phyloP scores from a whole-genome alignment of 1,284 basidiomycete species.

The Macrocystidia cucumis region DNA sequence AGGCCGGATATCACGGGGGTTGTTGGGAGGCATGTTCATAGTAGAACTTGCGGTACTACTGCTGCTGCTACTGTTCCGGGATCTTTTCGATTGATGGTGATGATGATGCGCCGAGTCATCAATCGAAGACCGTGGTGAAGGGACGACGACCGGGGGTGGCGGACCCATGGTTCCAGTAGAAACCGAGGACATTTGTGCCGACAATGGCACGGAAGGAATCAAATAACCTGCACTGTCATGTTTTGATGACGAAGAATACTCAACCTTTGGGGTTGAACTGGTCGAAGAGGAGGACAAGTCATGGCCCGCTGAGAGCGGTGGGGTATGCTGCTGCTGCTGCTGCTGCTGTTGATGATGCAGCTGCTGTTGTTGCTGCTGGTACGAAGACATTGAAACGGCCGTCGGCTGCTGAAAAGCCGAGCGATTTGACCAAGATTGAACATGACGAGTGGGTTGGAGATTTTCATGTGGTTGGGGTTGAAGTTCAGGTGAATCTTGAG shows the following conservation, averaged over 20 bases:
- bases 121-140: too few relatives aligned
- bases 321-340: conserved; percentile 29
- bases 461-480: too few relatives aligned
- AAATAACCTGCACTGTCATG: conserved; percentile 31
- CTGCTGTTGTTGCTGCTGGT: too few relatives aligned
- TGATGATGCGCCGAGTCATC: conserved; percentile 27
- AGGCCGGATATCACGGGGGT: conserved; percentile 28
- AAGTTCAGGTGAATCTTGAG: conserved; percentile 16
- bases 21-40: conserved; percentile 18
- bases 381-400: too few relatives aligned
- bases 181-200: conserved; percentile 28
- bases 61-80: too few relatives aligned
- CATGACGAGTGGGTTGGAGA: too few relatives aligned
- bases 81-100: conserved; percentile 26
- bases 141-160: conserved; percentile 23
- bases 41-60: too few relatives aligned
- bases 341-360: conserved; percentile 17
- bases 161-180: conserved; percentile 24
- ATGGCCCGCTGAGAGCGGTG: conserved; percentile 32
- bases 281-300: too few relatives aligned
- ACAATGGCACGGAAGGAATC: conserved; percentile 33
- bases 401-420: too few relatives aligned
- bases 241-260: conserved; percentile 31
- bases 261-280: conserved; percentile 22
- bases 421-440: too few relatives aligned